Conservation (phyloP, 139 green algal species). For the Chlorella sorokiniana region DNA sequence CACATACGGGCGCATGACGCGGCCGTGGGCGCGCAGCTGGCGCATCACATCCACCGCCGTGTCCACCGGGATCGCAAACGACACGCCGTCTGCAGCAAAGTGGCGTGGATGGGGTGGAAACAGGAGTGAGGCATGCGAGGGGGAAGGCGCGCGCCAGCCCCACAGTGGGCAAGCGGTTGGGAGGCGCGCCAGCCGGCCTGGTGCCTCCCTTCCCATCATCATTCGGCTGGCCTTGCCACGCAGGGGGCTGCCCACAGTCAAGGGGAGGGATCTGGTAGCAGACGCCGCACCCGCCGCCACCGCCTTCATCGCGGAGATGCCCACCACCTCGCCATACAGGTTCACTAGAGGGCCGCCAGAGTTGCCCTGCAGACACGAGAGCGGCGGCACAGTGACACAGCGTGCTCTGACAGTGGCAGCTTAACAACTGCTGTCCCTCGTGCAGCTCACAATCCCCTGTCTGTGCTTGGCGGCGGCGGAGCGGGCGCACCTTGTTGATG, state of each 20-base stretch:
- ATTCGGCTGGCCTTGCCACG: too few relatives aligned
- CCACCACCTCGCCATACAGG: conserved; percentile 70
- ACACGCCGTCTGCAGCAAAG: conserved; percentile 68
- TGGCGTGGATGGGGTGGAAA: neutral
- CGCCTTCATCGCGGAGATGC: conserved; percentile 74
- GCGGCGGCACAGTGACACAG: too few relatives aligned
- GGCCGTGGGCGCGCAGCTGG: conserved; percentile 58
- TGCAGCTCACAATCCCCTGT: neutral
- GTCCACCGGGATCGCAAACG: conserved; percentile 82
- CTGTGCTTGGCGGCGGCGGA: neutral
- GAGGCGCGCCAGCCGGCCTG: too few relatives aligned
- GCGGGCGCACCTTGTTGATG: conserved; percentile 50
- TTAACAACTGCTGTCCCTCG: neutral
- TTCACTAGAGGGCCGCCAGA: conserved; percentile 76
- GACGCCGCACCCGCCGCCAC: conserved; percentile 28
- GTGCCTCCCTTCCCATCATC: too few relatives aligned
- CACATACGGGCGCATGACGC: conserved; percentile 71
- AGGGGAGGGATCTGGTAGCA: neutral
- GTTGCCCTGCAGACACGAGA: conserved; percentile 45
- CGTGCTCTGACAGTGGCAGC: neutral
- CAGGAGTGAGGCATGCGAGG: neutral
- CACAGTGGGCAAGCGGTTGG: too few relatives aligned
- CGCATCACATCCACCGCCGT: conserved; percentile 58
- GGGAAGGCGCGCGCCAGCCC: neutral
- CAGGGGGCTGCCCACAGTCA: neutral